A percentile compares a stretch with the other conserved stretches of the same genome.
Conservation (phyloP, 495 filamentous ascomycete genomes). For the Hypoxylon intermedium region DNA sequence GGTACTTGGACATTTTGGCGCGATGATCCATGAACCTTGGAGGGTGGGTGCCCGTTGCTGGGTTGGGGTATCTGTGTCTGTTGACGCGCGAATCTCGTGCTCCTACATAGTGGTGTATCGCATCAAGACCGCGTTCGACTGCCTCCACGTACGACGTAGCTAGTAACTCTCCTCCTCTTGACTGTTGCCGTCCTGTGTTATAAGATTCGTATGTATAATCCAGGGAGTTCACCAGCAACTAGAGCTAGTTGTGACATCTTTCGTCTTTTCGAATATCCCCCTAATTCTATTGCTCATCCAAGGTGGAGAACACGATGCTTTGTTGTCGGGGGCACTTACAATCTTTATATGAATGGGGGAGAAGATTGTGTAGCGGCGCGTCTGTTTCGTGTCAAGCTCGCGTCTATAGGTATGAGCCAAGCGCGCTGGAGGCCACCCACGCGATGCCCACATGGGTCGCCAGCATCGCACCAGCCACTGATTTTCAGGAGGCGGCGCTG, state of each 20-base stretch:
- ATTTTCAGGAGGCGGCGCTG: slow-evolving; percentile 18
- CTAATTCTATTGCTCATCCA: slow-evolving; percentile 8
- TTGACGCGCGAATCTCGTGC: slow-evolving; percentile 25
- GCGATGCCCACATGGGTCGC: slow-evolving; percentile 11
- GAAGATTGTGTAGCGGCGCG: slow-evolving; percentile 31
- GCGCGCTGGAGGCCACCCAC: slow-evolving; percentile 30
- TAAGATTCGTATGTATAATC: slow-evolving; percentile 3
- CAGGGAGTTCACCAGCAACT: not conserved
- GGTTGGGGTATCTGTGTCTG: slow-evolving; percentile 4
- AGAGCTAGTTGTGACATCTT: not conserved
- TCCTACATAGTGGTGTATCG: not conserved
- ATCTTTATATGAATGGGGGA: slow-evolving; percentile 35
- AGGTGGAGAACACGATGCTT: slow-evolving; percentile 3
- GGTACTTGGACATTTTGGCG: slow-evolving; percentile 11
- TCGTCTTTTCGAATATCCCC: not conserved
- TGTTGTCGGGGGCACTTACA: slow-evolving; percentile 30
- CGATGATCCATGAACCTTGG: slow-evolving; percentile 11
- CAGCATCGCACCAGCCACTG: slow-evolving; percentile 42
- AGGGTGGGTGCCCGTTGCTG: slow-evolving; percentile 9
- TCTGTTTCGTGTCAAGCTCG: slow-evolving; percentile 44
- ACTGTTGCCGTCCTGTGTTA: not conserved
- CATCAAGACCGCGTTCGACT: slow-evolving; percentile 7
- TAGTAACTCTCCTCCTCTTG: not conserved
- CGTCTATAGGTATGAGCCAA: slow-evolving; percentile 33
- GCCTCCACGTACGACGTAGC: not conserved